Percentiles rank a stretch among this genome's conserved stretches.
phyloP scores from a whole-genome alignment of 495 filamentous ascomycete genomes.

The Podospora pseudopauciseta region DNA sequence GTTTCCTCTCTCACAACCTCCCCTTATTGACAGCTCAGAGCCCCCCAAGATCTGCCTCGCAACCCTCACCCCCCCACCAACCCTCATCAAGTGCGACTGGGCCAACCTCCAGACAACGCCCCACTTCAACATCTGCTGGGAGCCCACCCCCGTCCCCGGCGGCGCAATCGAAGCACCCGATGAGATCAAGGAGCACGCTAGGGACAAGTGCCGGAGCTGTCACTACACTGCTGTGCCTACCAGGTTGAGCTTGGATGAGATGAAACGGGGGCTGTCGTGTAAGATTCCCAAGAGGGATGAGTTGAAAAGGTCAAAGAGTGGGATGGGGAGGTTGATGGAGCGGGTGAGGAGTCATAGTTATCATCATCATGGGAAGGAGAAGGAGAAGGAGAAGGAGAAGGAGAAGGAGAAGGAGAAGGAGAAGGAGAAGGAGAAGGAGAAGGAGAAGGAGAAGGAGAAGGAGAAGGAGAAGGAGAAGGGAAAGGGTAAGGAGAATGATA shows the following conservation, averaged over 20 bases:
- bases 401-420: too few relatives aligned
- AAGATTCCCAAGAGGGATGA: not conserved
- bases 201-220: not conserved
- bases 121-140: slow-evolving; percentile 1
- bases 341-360: not conserved
- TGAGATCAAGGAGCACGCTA: not conserved
- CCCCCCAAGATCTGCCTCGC: not conserved
- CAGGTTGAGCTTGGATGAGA: not conserved
- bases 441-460: not conserved
- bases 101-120: not conserved
- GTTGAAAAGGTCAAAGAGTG: not conserved
- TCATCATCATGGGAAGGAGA: not conserved
- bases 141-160: not conserved
- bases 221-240: not conserved
- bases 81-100: not conserved
- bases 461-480: not conserved
- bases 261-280: not conserved
- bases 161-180: not conserved
- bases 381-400: not conserved
- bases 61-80: not conserved
- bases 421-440: not conserved
- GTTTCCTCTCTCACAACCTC: not conserved
- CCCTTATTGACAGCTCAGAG: not conserved
- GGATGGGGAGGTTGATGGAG: not conserved
- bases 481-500: not conserved